Conservation (phyloP, 2,329 filamentous ascomycete genomes). For the Colletotrichum filicis region DNA sequence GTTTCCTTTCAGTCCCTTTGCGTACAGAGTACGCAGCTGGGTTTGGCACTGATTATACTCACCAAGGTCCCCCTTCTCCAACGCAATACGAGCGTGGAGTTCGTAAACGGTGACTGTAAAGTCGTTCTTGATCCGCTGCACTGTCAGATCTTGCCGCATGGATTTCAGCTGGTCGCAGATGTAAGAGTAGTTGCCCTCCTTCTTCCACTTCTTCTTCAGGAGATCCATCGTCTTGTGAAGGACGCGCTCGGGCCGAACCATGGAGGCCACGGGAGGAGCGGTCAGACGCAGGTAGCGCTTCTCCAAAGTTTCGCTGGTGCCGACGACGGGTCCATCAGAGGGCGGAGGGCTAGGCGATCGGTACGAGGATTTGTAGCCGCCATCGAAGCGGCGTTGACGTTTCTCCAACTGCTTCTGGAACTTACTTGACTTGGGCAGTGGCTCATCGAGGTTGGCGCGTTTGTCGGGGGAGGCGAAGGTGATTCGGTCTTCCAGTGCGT, state of each 20-base stretch:
- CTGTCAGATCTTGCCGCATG: conserved; percentile 95
- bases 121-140: conserved; percentile 95
- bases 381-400: conserved; percentile 88
- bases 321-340: conserved; percentile 79
- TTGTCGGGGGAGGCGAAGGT: conserved; percentile 67
- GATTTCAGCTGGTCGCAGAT: conserved; percentile 99
- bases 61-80: conserved; percentile 99
- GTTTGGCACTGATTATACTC: conserved; percentile 99
- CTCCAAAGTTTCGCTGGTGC: conserved; percentile 85
- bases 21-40: conserved; percentile 92
- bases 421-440: conserved; percentile 77
- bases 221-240: conserved; percentile 87
- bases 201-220: conserved; percentile 93
- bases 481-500: conserved; percentile 78
- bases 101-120: conserved; percentile 98
- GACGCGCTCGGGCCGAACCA: conserved; percentile 85
- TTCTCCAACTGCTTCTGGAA: conserved; percentile 88
- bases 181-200: conserved; percentile 94
- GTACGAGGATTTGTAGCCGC: conserved; percentile 67
- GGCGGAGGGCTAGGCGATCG: conserved; percentile 68
- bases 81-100: conserved; percentile 94
- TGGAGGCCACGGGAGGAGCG: conserved; percentile 85
- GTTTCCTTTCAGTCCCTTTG: conserved; percentile 86
- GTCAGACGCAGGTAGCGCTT: conserved; percentile 97
- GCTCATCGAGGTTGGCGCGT: conserved; percentile 54